phyloP scores from a whole-genome alignment of 345 rosid species.

The Litchi chinensis region DNA sequence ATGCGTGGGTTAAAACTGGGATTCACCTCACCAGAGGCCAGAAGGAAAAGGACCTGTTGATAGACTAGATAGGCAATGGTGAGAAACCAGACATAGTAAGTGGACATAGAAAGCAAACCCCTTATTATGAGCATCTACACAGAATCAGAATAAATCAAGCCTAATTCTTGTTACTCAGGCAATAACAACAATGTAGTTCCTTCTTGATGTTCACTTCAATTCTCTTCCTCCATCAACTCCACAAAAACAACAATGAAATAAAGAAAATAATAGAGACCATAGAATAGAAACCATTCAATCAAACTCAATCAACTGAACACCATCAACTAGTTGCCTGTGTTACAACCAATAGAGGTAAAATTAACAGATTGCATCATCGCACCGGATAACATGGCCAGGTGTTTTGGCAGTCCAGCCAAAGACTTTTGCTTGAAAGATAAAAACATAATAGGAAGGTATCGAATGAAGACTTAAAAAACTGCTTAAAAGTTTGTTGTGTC shows the following conservation, averaged over 20 bases:
- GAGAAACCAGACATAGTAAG: not conserved
- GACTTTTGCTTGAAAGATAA: not conserved
- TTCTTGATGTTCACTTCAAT: not conserved
- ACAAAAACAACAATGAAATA: not conserved
- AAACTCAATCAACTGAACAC: not conserved
- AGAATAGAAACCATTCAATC: not conserved
- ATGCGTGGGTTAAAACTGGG: no score
- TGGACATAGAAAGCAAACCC: no score
- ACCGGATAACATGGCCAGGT: not conserved
- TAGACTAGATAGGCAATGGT: no score
- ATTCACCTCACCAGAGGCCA: no score
- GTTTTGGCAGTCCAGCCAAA: not conserved
- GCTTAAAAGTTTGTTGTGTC: not conserved
- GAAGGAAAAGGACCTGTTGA: no score
- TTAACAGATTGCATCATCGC: no score
- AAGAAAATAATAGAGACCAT: not conserved
- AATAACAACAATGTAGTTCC: not conserved
- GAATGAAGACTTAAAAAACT: not conserved
- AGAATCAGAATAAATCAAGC: not conserved
- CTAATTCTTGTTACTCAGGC: not conserved
- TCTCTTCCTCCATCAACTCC: not conserved
- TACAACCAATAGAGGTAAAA: not conserved
- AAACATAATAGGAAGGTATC: not conserved
- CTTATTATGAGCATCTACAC: not conserved
- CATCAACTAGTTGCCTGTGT: not conserved